These are phyloP conservation scores for Selenicereus undatus DNA, from an alignment of 148 eudicot genomes.

Conservation along the genomic window DNA sequence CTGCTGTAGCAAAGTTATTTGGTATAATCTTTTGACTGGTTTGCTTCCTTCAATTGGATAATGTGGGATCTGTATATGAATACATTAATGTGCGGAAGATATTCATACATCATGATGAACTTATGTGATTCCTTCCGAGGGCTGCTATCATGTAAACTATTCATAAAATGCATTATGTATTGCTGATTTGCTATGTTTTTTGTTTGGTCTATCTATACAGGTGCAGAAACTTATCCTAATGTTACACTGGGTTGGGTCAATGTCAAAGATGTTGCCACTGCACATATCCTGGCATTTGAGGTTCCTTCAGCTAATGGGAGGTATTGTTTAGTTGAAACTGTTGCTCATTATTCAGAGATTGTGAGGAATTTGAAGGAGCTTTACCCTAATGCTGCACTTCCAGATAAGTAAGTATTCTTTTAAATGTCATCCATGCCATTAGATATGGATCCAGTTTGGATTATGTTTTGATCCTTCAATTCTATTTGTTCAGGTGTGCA, in stretches of 20 bases:
- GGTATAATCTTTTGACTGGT: conserved; percentile 11
- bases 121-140: background rate
- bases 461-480: background rate
- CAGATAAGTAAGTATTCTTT: conserved; percentile 43
- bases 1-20: conserved; percentile 28
- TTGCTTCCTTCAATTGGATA: background rate
- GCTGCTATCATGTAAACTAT: background rate
- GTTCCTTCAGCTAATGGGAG: conserved; percentile 49
- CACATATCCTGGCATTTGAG: conserved; percentile 50
- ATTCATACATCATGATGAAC: background rate
- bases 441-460: background rate
- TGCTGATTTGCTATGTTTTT: background rate
- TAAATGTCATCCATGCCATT: background rate
- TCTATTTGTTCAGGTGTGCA: conserved; percentile 40
- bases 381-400: conserved; percentile 48
- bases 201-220: conserved; percentile 14
- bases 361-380: conserved; percentile 41
- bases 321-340: conserved; percentile 37
- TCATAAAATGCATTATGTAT: background rate
- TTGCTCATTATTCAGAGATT: conserved; percentile 38
- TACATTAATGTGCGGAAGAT: background rate
- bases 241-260: conserved; percentile 36
- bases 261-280: conserved; percentile 52
- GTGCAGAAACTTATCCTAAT: conserved; percentile 39
- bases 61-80: background rate